Percentiles rank a stretch among this genome's conserved stretches.
phyloP scores from a whole-genome alignment of 169 alveolate species.

The Plasmodium gaboni region DNA sequence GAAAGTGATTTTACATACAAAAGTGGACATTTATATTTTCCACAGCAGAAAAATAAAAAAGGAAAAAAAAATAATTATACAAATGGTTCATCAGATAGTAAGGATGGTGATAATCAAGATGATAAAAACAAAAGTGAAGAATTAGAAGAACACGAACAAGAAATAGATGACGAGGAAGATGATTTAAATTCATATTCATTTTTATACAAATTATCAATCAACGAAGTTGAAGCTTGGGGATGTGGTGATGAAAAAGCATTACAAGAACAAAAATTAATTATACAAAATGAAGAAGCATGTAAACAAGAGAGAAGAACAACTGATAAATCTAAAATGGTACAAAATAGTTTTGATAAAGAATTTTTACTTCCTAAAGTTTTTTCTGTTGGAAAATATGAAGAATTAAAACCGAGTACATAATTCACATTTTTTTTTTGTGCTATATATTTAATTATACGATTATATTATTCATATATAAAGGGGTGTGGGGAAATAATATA shows the following conservation, averaged over 20 bases:
- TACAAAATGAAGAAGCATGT: slow-evolving; percentile 53
- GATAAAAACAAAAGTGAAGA: background rate
- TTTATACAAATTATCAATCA: slow-evolving; percentile 48
- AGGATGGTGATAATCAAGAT: background rate
- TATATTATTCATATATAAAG: background rate
- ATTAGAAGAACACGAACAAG: background rate
- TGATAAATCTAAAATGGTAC: slow-evolving; percentile 73
- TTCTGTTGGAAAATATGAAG: slow-evolving; percentile 51
- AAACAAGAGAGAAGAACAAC: slow-evolving; percentile 65
- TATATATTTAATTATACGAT: background rate
- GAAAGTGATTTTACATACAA: slow-evolving; percentile 69
- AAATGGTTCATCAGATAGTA: background rate
- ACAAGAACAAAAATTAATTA: slow-evolving; percentile 42
- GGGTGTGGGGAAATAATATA: no score
- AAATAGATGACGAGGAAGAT: slow-evolving; percentile 22
- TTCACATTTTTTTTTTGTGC: background rate
- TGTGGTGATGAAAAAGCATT: slow-evolving; percentile 63
- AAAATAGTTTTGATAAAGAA: slow-evolving; percentile 75
- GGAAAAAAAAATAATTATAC: background rate
- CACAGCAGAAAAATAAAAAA: slow-evolving; percentile 33
- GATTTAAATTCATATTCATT: slow-evolving; percentile 18
- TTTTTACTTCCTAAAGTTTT: slow-evolving; percentile 66
- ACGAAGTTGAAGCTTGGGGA: slow-evolving; percentile 77
- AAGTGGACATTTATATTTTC: slow-evolving; percentile 72
- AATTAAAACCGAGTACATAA: background rate